A percentile compares a stretch with the other conserved stretches of the same genome.
phyloP scores from a whole-genome alignment of 768 basidiomycete species.

The Hebeloma cylindrosporum region DNA sequence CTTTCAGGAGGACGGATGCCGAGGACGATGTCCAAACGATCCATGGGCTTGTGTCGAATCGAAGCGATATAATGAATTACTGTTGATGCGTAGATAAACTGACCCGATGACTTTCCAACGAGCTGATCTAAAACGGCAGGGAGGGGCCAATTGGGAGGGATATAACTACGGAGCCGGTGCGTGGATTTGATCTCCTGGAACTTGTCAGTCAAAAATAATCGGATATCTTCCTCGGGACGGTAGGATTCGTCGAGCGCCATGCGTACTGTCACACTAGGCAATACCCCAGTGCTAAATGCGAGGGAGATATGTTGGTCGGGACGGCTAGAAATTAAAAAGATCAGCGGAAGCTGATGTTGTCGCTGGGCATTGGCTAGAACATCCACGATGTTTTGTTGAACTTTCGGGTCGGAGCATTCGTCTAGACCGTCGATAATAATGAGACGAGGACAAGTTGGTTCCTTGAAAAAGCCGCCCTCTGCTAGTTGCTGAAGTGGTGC shows the following conservation, averaged over 20 bases:
- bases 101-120: constrained; percentile 1
- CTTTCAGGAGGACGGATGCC: neutral
- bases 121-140: neutral
- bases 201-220: neutral
- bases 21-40: constrained; percentile 4
- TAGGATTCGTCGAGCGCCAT: constrained; percentile 3
- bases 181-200: neutral
- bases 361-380: neutral
- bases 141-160: neutral
- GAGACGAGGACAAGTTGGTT: neutral
- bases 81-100: constrained; percentile 8
- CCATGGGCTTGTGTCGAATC: constrained; percentile 1
- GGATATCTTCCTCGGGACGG: neutral
- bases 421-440: constrained; percentile 21
- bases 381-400: constrained; percentile 9
- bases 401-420: constrained; percentile 9
- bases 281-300: neutral
- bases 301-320: constrained; percentile 8
- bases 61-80: neutral
- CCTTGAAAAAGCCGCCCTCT: neutral
- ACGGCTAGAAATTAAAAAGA: constrained; percentile 16
- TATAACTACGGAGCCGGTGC: neutral
- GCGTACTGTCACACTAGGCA: neutral
- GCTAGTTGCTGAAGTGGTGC: constrained; percentile 6
- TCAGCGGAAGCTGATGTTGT: neutral